Percentiles rank a stretch among this genome's conserved stretches.
These are phyloP conservation scores for Cinchona pubescens DNA, from an alignment of 257 asterid genomes.

Conservation along the genomic window DNA sequence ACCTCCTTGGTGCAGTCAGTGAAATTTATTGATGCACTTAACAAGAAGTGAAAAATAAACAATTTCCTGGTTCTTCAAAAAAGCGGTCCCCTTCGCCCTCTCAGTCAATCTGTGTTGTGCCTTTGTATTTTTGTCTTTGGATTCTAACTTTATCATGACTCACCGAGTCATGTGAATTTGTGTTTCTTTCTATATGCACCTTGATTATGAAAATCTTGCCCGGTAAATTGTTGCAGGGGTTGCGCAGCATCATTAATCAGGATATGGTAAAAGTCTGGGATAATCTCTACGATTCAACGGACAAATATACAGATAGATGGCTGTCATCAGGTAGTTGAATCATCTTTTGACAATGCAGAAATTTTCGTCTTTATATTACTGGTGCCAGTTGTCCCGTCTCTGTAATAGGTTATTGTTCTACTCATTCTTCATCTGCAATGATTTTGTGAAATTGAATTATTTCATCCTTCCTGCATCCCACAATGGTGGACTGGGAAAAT, in stretches of 20 bases:
- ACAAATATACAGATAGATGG: conserved; percentile 82
- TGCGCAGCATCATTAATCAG: conserved; percentile 49
- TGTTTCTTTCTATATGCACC: too few species aligned
- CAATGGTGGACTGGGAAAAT: background rate
- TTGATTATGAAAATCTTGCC: background rate
- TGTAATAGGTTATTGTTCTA: background rate
- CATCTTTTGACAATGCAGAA: conserved; percentile 17
- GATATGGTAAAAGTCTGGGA: conserved; percentile 60
- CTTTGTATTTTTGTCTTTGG: background rate
- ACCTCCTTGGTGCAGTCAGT: background rate
- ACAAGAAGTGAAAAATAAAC: background rate
- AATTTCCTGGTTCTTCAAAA: background rate
- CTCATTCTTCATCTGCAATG: background rate
- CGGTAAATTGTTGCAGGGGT: conserved; percentile 55
- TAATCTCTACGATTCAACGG: conserved; percentile 67
- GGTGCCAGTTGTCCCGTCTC: background rate
- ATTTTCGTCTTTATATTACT: background rate
- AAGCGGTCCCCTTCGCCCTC: background rate
- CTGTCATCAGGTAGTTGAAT: conserved; percentile 86
- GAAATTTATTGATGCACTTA: background rate
- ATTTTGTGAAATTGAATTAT: background rate
- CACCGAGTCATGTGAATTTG: background rate
- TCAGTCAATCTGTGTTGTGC: background rate
- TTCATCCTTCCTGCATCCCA: background rate
- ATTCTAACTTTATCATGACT: background rate